phyloP scores from a whole-genome alignment of 2,329 filamentous ascomycete species.

The Nannizziopsis barbatae region DNA sequence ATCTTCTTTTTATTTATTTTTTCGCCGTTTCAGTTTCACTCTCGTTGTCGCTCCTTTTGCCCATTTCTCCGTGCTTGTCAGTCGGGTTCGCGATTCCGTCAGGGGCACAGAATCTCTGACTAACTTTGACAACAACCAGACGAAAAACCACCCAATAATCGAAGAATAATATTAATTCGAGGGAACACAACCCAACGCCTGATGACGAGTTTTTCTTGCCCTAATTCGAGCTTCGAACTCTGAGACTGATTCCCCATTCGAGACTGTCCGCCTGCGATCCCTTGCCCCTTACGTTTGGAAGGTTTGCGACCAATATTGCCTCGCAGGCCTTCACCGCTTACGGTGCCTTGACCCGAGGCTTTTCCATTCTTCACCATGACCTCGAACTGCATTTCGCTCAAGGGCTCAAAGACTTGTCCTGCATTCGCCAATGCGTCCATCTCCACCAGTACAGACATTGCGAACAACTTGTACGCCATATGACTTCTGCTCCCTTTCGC shows the following conservation, averaged over 20 bases:
- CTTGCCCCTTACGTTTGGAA: neutral
- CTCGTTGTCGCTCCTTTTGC: constrained; percentile 10
- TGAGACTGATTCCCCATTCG: constrained; percentile 7
- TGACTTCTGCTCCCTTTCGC: constrained; percentile 8
- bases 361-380: constrained; percentile 22
- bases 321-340: neutral
- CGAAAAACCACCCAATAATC: neutral
- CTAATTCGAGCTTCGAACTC: neutral
- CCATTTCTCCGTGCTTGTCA: too few relatives aligned
- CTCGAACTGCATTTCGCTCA: constrained; percentile 53
- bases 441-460: constrained; percentile 49
- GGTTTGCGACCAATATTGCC: neutral
- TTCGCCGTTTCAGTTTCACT: constrained; percentile 7
- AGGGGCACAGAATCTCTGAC: constrained; percentile 5
- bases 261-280: neutral
- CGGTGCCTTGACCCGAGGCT: neutral
- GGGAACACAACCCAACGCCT: neutral
- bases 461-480: constrained; percentile 52
- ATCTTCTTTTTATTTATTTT: constrained; percentile 2
- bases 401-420: constrained; percentile 57
- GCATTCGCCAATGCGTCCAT: constrained; percentile 64
- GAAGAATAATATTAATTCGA: neutral
- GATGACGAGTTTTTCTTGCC: neutral
- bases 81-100: constrained; percentile 4
- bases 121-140: neutral